A percentile compares a stretch with the other conserved stretches of the same genome.
These are phyloP conservation scores for Zygosaccharomyces siamensis DNA, from an alignment of 805 yeast species.

Conservation along the genomic window DNA sequence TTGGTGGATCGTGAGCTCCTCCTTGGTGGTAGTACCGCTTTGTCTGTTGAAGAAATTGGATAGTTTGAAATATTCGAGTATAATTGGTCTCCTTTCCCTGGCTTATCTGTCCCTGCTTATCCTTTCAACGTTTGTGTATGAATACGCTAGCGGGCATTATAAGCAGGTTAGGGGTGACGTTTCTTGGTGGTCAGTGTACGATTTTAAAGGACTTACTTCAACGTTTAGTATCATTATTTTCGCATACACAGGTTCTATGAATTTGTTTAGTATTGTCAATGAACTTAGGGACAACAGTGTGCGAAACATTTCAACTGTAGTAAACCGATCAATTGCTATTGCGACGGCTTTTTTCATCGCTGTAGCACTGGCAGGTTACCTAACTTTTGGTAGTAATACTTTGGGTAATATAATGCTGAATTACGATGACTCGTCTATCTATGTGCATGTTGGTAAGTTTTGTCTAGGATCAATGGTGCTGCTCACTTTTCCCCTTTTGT, in stretches of 20 bases:
- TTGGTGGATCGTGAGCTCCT: constrained; percentile 45
- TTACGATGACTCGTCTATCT: constrained; percentile 50
- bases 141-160: constrained; percentile 36
- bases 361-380: constrained; percentile 66
- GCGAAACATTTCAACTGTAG: constrained; percentile 43
- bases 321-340: constrained; percentile 44
- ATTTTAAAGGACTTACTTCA: constrained; percentile 44
- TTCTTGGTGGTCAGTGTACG: constrained; percentile 40
- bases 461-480: constrained; percentile 67
- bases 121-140: constrained; percentile 43
- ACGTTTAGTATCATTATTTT: constrained; percentile 72
- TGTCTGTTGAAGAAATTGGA: constrained; percentile 59
- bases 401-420: constrained; percentile 64
- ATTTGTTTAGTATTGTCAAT: constrained; percentile 69
- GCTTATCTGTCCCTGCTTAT: constrained; percentile 46
- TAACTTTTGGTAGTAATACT: constrained; percentile 64
- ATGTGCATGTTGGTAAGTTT: constrained; percentile 51
- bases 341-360: constrained; percentile 55
- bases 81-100: constrained; percentile 65
- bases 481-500: constrained; percentile 72
- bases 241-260: constrained; percentile 80
- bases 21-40: constrained; percentile 55
- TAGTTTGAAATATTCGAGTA: constrained; percentile 62
- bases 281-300: constrained; percentile 56
- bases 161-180: constrained; percentile 41